phyloP scores from a whole-genome alignment of 2,329 filamentous ascomycete genomes.

The Dendrostoma leiphaemia region DNA sequence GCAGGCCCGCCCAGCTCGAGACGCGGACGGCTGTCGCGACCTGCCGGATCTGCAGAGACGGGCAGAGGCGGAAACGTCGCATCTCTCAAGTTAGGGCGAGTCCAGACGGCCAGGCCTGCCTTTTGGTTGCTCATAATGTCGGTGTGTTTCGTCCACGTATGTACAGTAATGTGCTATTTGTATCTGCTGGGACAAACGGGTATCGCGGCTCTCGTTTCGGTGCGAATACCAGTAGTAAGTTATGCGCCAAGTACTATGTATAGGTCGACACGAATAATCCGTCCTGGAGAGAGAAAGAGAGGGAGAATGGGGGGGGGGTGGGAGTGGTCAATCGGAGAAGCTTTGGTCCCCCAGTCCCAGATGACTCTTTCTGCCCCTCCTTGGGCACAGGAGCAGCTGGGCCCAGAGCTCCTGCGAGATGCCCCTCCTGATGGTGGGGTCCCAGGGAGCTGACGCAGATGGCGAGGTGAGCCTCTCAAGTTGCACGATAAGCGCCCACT shows the following conservation, averaged over 20 bases:
- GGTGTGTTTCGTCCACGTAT: conserved; percentile 14
- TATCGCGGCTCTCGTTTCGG: not conserved
- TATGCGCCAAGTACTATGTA: too few relatives aligned
- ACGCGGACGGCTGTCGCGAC: conserved; percentile 10
- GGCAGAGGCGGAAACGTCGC: conserved; percentile 12
- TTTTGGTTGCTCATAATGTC: conserved; percentile 15
- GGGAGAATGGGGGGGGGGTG: too few relatives aligned
- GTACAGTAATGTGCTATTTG: too few relatives aligned
- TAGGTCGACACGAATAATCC: too few relatives aligned
- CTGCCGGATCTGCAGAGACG: conserved; percentile 10
- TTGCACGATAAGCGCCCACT: conserved; percentile 15
- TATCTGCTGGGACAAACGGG: too few relatives aligned
- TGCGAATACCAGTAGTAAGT: too few relatives aligned
- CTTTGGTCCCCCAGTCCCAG: too few relatives aligned
- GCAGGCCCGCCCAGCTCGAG: conserved; percentile 9
- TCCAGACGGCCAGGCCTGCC: conserved; percentile 5
- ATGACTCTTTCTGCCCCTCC: conserved; percentile 4
- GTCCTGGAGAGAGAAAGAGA: too few relatives aligned
- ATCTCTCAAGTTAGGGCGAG: not conserved
- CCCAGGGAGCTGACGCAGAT: conserved; percentile 7
- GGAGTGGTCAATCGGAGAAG: too few relatives aligned
- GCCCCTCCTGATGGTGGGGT: conserved; percentile 18
- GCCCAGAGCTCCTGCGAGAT: conserved; percentile 3
- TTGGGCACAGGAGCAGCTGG: not conserved
- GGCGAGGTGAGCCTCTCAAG: not conserved